A percentile compares a stretch with the other conserved stretches of the same genome.
Conservation (phyloP, 345 rosid species). For the Turnera subulata region DNA sequence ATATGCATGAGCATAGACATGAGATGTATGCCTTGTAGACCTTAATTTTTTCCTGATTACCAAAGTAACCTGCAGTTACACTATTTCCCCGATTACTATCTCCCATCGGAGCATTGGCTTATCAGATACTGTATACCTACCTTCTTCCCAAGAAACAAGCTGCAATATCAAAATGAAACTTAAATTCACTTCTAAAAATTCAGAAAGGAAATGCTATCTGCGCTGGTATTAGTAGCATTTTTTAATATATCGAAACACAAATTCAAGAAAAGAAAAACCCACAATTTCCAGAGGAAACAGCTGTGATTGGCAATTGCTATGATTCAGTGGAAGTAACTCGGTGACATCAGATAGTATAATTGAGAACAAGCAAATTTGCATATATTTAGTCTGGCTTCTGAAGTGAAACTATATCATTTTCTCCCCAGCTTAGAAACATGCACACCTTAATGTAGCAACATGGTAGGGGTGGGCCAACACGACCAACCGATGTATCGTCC, state of each 20-base stretch:
- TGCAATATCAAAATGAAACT: conserved; percentile 27
- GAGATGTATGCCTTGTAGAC: conserved; percentile 62
- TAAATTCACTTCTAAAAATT: no score
- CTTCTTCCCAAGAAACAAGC: conserved; percentile 93
- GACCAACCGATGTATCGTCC: conserved; percentile 73
- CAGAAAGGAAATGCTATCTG: no score
- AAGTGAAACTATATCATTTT: conserved; percentile 3
- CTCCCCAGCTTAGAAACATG: background rate
- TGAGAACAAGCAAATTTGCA: background rate
- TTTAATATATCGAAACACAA: no score
- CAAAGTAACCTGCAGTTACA: conserved; percentile 76
- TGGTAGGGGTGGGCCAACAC: conserved; percentile 90
- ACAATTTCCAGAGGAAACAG: background rate
- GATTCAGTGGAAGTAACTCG: background rate
- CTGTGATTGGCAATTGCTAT: conserved; percentile 23
- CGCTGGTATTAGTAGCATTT: no score
- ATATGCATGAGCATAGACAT: background rate
- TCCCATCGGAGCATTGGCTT: conserved; percentile 91
- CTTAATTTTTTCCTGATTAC: conserved; percentile 64
- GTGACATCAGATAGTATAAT: no score
- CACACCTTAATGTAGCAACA: conserved; percentile 70
- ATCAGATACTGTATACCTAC: conserved; percentile 63
- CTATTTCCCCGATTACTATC: conserved; percentile 78
- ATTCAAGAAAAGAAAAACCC: no score
- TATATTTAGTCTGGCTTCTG: background rate